Evolutionary conservation across 495 filamentous ascomycete genomes (phyloP).

Genomic region (Penicillium subrubescens): DNA sequence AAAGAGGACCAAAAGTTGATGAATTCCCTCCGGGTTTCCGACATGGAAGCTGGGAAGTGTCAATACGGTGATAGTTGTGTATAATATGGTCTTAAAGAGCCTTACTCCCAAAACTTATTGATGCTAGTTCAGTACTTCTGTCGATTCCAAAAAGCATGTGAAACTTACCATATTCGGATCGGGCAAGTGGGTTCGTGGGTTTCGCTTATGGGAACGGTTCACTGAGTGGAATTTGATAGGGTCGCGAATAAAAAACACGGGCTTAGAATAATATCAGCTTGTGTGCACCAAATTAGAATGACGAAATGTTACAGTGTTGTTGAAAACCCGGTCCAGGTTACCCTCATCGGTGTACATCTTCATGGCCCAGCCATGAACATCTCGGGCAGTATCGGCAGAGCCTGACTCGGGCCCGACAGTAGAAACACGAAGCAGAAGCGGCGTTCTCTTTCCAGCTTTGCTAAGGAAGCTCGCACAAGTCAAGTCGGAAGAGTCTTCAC

Average conservation of each 20-base stretch:
- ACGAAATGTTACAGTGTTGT: constrained; percentile 26
- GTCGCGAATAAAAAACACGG: constrained; percentile 57
- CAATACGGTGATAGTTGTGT: too few relatives aligned
- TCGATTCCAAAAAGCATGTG: too few relatives aligned
- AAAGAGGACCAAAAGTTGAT: constrained; percentile 66
- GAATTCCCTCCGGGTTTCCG: constrained; percentile 64
- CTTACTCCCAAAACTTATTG: constrained; percentile 56
- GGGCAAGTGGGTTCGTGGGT: constrained; percentile 48
- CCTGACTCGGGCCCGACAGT: constrained; percentile 68
- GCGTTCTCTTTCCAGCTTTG: constrained; percentile 63
- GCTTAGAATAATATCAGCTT: constrained; percentile 14
- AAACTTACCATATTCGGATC: constrained; percentile 52
- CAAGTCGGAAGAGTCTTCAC: constrained; percentile 52
- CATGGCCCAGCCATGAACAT: constrained; percentile 67
- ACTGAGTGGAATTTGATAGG: constrained; percentile 59
- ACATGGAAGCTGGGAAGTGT: constrained; percentile 46
- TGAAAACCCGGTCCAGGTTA: constrained; percentile 63
- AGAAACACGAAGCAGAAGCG: constrained; percentile 61
- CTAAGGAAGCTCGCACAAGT: constrained; percentile 44
- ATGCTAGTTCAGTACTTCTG: too few relatives aligned
- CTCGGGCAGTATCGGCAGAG: constrained; percentile 64
- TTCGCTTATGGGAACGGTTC: constrained; percentile 53
- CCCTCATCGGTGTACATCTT: constrained; percentile 82
- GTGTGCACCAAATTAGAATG: not conserved
- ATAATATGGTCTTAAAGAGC: constrained; percentile 14